phyloP scores from a whole-genome alignment of 331 rosid genomes.

The Acacia pycnantha region DNA sequence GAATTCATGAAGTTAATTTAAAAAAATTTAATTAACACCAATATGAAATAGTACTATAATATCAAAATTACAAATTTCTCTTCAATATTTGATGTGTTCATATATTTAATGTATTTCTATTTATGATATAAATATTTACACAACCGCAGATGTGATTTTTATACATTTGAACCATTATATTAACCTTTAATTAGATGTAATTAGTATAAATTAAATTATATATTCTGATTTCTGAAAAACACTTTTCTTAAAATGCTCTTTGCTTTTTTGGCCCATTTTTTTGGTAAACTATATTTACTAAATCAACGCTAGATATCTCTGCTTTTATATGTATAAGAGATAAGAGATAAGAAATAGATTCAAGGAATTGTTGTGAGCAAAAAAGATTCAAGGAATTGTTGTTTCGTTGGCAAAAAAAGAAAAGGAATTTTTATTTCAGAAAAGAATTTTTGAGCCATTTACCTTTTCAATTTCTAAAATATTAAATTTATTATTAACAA shows the following conservation, averaged over 20 bases:
- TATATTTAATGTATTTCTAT: not conserved
- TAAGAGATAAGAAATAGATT: not conserved
- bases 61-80: too few species aligned
- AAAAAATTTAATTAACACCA: not conserved
- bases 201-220: not conserved
- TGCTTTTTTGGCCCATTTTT: not conserved
- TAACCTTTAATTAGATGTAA: too few species aligned
- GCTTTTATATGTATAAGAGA: not conserved
- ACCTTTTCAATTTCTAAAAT: too few species aligned
- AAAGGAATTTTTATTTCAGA: not conserved
- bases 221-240: not conserved
- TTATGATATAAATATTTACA: not conserved
- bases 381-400: too few species aligned
- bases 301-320: not conserved
- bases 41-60: too few species aligned
- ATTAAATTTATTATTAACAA: too few species aligned
- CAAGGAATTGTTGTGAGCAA: too few species aligned
- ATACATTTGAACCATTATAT: not conserved
- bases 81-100: too few species aligned
- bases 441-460: too few species aligned
- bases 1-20: too few species aligned
- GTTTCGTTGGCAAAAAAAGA: too few species aligned
- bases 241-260: not conserved
- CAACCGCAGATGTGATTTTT: not conserved
- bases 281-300: not conserved